A percentile compares a stretch with the other conserved stretches of the same genome.
Evolutionary conservation across 2,329 filamentous ascomycete species (phyloP).

Genomic region (Graphilbum ipis-grandicollis): DNA sequence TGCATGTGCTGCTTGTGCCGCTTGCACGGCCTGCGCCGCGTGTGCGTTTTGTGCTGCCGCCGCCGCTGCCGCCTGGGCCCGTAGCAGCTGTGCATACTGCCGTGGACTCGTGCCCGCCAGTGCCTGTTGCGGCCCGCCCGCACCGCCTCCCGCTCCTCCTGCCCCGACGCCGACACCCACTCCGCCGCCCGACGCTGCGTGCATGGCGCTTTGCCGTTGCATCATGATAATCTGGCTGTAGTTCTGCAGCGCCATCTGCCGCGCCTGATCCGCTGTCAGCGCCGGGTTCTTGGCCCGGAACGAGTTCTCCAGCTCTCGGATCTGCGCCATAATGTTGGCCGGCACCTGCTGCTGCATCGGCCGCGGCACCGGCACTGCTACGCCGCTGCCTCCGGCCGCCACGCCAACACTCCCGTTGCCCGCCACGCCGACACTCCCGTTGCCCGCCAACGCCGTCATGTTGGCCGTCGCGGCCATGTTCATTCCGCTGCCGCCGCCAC

Average conservation of each 20-base stretch:
- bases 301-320: constrained; percentile 32
- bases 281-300: constrained; percentile 34
- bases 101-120: constrained; percentile 34
- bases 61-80: constrained; percentile 25
- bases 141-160: too few species aligned
- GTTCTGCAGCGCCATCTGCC: constrained; percentile 33
- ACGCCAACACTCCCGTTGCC: neutral
- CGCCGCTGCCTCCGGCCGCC: neutral
- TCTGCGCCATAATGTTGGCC: constrained; percentile 27
- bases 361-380: constrained; percentile 16
- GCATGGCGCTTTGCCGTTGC: constrained; percentile 30
- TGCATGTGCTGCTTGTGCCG: constrained; percentile 29
- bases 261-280: constrained; percentile 28
- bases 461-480: constrained; percentile 22
- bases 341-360: constrained; percentile 24
- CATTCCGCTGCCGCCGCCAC: neutral
- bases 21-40: constrained; percentile 31
- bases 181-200: constrained; percentile 33
- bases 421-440: constrained; percentile 13
- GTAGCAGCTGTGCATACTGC: constrained; percentile 40
- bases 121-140: constrained; percentile 27
- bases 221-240: constrained; percentile 28
- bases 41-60: constrained; percentile 3
- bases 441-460: constrained; percentile 18
- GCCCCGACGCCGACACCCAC: too few species aligned